Conservation (phyloP, 2,329 filamentous ascomycete genomes). For the Fusarium succisae region DNA sequence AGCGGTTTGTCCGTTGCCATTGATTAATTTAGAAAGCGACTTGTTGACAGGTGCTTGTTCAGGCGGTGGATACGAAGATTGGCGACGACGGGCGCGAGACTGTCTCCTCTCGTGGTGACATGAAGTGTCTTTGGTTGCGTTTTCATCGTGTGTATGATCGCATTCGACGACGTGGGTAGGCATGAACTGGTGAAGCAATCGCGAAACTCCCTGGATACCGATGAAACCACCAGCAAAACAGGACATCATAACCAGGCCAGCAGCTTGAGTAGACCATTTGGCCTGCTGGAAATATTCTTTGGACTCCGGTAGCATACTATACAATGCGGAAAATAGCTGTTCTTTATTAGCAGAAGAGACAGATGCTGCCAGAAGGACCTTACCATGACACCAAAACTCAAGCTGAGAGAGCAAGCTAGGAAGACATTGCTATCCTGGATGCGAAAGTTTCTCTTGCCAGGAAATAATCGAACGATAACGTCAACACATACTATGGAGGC, state of each 20-base stretch:
- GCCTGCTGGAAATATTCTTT: conserved; percentile 78
- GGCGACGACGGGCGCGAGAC: conserved; percentile 47
- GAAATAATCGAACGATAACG: conserved; percentile 75
- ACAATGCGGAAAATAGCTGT: conserved; percentile 89
- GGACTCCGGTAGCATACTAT: conserved; percentile 91
- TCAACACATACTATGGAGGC: conserved; percentile 90
- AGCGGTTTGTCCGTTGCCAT: conserved; percentile 34
- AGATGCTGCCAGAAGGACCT: neutral
- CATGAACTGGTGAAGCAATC: conserved; percentile 76
- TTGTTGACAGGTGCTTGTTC: conserved; percentile 31
- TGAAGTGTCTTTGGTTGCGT: conserved; percentile 46
- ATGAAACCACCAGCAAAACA: conserved; percentile 78
- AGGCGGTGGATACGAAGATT: conserved; percentile 42
- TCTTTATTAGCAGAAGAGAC: conserved; percentile 7
- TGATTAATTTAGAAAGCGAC: conserved; percentile 25
- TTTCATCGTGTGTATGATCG: conserved; percentile 75
- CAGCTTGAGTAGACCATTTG: conserved; percentile 71
- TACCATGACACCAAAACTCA: conserved; percentile 98
- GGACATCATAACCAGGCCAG: conserved; percentile 74
- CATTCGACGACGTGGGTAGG: conserved; percentile 85
- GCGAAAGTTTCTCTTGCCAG: conserved; percentile 78
- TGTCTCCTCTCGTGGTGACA: conserved; percentile 40
- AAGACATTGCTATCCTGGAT: conserved; percentile 92
- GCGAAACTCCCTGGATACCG: conserved; percentile 78
- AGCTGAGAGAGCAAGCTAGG: conserved; percentile 84